phyloP scores from a whole-genome alignment of 176 grass and related monocot genomes.

The Hordeum marinum region DNA sequence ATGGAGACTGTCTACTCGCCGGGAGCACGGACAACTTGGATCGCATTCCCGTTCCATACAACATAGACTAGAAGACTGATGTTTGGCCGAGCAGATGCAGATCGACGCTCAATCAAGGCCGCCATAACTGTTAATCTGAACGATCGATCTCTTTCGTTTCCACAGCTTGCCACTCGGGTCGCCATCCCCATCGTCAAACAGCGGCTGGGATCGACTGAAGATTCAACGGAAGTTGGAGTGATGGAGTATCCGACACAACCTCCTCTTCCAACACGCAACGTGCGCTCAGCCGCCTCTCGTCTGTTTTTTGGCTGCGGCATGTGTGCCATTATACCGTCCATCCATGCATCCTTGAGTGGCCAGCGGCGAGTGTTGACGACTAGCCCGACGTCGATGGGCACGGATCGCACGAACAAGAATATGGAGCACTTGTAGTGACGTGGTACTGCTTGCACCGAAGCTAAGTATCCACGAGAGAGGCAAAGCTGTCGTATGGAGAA shows the following conservation, averaged over 20 bases:
- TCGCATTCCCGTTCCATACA: background rate
- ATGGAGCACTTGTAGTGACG: background rate
- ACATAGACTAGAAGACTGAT: too few species aligned
- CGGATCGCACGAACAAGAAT: background rate
- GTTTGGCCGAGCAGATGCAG: too few species aligned
- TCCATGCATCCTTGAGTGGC: background rate
- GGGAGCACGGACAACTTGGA: background rate
- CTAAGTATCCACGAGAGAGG: background rate
- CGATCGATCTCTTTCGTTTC: background rate
- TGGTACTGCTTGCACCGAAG: background rate
- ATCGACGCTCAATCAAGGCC: background rate
- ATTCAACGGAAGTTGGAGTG: background rate
- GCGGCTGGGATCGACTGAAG: background rate
- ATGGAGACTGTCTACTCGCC: constrained; percentile 33
- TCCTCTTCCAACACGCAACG: constrained; percentile 18
- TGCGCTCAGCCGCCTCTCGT: background rate
- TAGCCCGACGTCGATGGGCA: background rate
- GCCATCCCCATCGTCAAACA: constrained; percentile 9
- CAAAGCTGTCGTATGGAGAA: too few species aligned
- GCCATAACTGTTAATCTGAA: background rate
- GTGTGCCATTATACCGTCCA: background rate
- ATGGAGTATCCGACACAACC: background rate
- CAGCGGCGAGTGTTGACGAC: background rate
- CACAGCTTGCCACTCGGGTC: background rate
- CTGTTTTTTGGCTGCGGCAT: background rate